Percentiles rank a stretch among this genome's conserved stretches.
phyloP scores from a whole-genome alignment of 78 protist species.

The Trichosphaerium sp. region DNA sequence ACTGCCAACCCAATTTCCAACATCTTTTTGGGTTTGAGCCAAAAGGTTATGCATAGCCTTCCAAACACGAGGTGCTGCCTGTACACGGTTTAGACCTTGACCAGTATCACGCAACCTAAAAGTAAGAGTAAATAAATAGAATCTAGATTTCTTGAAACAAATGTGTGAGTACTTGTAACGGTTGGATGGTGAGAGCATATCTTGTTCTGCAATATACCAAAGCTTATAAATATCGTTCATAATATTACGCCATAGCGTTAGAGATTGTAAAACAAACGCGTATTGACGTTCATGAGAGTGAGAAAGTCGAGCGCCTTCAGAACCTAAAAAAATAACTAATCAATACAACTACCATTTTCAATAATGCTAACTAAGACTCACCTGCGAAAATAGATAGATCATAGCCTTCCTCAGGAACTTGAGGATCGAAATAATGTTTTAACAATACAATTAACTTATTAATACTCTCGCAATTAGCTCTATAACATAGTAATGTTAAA shows the following conservation, averaged over 20 bases:
- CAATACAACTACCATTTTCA: conserved; percentile 13
- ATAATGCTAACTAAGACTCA: neutral
- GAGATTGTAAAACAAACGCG: conserved; percentile 71
- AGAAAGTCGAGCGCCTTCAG: conserved; percentile 67
- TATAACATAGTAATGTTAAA: no score
- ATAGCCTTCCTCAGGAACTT: neutral
- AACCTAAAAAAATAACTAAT: conserved; percentile 22
- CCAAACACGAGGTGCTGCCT: conserved; percentile 42
- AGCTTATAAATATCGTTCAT: conserved; percentile 78
- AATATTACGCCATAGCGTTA: conserved; percentile 84
- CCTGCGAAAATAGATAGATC: conserved; percentile 9
- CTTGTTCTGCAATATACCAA: conserved; percentile 78
- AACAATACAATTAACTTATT: conserved; percentile 29
- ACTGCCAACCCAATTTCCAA: conserved; percentile 87
- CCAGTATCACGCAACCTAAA: conserved; percentile 67
- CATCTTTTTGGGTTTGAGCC: conserved; percentile 28
- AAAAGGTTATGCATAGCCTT: conserved; percentile 49
- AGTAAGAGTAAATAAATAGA: neutral
- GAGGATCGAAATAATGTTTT: conserved; percentile 34
- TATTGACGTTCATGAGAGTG: conserved; percentile 72
- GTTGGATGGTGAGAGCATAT: conserved; percentile 34
- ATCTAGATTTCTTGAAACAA: conserved; percentile 2
- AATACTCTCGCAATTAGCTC: conserved; percentile 33
- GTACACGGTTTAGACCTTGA: conserved; percentile 83
- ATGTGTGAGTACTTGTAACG: conserved; percentile 26